These are phyloP conservation scores for Neurospora cerealis DNA, from an alignment of 495 filamentous ascomycete genomes.

Conservation along the genomic window DNA sequence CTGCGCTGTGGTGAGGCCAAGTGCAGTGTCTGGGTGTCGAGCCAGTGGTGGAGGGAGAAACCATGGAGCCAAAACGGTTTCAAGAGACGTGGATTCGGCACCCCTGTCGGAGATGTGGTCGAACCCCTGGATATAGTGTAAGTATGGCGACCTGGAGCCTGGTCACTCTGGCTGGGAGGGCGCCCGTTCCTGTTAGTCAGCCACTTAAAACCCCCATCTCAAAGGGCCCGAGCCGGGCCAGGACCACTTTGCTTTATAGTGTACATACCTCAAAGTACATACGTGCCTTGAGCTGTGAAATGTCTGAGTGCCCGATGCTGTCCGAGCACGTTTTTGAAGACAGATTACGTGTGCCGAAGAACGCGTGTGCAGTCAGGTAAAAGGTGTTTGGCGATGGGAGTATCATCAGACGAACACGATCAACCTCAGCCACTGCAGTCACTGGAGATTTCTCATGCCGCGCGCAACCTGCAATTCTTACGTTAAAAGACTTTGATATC, in stretches of 20 bases:
- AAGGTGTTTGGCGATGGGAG: not conserved
- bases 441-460: not conserved
- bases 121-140: slow-evolving; percentile 6
- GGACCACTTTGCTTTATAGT: not conserved
- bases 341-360: not conserved
- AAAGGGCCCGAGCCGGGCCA: not conserved
- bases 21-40: slow-evolving; percentile 9
- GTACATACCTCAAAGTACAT: not conserved
- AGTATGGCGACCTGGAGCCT: not conserved
- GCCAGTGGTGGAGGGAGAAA: not conserved
- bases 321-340: not conserved
- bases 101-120: slow-evolving; percentile 13
- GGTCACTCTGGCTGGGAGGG: not conserved
- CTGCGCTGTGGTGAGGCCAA: not conserved
- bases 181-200: not conserved
- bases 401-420: not conserved
- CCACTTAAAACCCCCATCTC: not conserved
- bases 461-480: not conserved
- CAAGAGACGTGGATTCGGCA: slow-evolving; percentile 10
- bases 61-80: slow-evolving; percentile 8
- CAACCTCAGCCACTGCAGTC: not conserved
- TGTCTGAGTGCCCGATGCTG: not conserved
- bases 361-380: not conserved
- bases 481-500: not conserved
- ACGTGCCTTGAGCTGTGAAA: not conserved